Percentiles rank a stretch among this genome's conserved stretches.
Conservation (phyloP, 805 yeast genomes). For the Pichia pseudocactophila region DNA sequence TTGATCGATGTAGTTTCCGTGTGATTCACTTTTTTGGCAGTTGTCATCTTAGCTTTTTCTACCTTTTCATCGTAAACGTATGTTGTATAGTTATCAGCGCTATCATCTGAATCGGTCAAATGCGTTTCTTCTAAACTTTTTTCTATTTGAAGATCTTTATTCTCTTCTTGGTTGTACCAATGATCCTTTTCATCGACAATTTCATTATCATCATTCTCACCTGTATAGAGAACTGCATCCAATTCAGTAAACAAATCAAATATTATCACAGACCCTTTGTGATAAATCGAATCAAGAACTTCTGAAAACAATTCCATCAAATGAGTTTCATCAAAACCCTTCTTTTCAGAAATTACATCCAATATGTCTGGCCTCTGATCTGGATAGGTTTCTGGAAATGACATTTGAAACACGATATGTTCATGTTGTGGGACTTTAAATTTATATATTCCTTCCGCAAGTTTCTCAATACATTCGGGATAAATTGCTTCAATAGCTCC, state of each 20-base stretch:
- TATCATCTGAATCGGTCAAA: constrained; percentile 2
- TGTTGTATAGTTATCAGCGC: constrained; percentile 8
- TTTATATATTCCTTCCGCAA: constrained; percentile 35
- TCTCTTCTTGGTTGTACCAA: constrained; percentile 15
- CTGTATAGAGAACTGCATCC: constrained; percentile 40
- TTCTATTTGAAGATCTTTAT: constrained; percentile 1
- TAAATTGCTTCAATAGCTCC: constrained; percentile 82
- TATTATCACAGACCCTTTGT: constrained; percentile 60
- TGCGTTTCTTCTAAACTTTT: not conserved
- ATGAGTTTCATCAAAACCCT: constrained; percentile 36
- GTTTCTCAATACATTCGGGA: constrained; percentile 46
- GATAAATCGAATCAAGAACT: constrained; percentile 44
- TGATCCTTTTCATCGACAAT: constrained; percentile 17
- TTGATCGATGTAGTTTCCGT: constrained; percentile 4
- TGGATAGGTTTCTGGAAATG: constrained; percentile 71
- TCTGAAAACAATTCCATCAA: constrained; percentile 39
- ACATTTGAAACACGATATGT: constrained; percentile 50
- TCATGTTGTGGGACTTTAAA: constrained; percentile 56
- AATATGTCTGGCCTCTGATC: constrained; percentile 49
- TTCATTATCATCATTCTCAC: constrained; percentile 24
- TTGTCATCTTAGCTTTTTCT: constrained; percentile 20
- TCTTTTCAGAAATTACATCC: constrained; percentile 35
- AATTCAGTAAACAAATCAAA: constrained; percentile 71
- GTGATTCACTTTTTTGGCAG: not conserved
- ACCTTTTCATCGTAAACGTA: constrained; percentile 22